Evolutionary conservation across 1,139 yeast species (phyloP).

Genomic region (Geotrichum macrosporum): DNA sequence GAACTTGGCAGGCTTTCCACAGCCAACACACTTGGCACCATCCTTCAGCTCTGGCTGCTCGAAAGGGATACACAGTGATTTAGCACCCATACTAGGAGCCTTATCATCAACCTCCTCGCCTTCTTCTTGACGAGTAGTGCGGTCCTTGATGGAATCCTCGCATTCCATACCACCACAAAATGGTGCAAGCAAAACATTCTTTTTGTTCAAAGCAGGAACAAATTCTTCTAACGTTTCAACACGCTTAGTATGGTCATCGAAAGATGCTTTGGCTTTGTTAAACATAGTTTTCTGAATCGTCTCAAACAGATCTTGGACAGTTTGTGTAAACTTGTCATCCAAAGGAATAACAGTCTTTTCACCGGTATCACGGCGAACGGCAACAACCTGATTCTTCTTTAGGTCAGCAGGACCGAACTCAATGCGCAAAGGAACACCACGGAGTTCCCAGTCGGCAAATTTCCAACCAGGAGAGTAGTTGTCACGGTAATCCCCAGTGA

Average conservation of each 20-base stretch:
- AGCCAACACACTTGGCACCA: slow-evolving; percentile 78
- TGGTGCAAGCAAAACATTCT: slow-evolving; percentile 87
- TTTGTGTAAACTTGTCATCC: slow-evolving; percentile 53
- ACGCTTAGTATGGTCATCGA: slow-evolving; percentile 73
- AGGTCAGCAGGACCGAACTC: slow-evolving; percentile 97
- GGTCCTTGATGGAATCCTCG: slow-evolving; percentile 95
- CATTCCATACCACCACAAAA: slow-evolving; percentile 96
- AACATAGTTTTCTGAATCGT: slow-evolving; percentile 73
- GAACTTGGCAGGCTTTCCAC: slow-evolving; percentile 67
- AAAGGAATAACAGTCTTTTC: slow-evolving; percentile 65
- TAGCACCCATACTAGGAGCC: slow-evolving; percentile 99
- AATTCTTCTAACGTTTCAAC: slow-evolving; percentile 89
- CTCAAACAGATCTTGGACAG: slow-evolving; percentile 72
- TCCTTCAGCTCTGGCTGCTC: slow-evolving; percentile 78
- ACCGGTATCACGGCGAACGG: slow-evolving; percentile 90
- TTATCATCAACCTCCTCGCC: slow-evolving; percentile 87
- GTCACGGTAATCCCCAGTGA: slow-evolving; percentile 80
- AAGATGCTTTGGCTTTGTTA: slow-evolving; percentile 71
- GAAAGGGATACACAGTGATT: slow-evolving; percentile 93
- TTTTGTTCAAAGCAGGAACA: slow-evolving; percentile 85
- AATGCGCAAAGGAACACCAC: slow-evolving; percentile 89
- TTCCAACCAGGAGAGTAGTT: slow-evolving; percentile 99
- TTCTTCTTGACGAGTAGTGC: slow-evolving; percentile 77
- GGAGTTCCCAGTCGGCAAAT: slow-evolving; percentile 94
- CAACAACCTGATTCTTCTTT: slow-evolving; percentile 71